Percentiles rank a stretch among this genome's conserved stretches.
Conservation (phyloP, 805 yeast species). For the Candida silvicultrix region DNA sequence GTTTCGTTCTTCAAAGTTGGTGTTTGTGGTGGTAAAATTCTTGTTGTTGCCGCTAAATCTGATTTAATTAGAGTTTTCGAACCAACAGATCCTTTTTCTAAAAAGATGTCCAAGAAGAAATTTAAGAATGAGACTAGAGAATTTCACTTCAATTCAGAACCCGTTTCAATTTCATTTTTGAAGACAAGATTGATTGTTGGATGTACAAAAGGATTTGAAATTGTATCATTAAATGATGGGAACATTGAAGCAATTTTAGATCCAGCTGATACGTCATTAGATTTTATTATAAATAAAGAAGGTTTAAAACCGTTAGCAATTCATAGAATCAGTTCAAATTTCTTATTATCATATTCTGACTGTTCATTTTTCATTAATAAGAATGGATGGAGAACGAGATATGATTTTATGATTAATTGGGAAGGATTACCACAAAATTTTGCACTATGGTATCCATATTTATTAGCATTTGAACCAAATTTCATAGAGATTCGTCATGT, state of each 20-base stretch:
- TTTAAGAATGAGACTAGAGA: constrained; percentile 67
- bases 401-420: constrained; percentile 94
- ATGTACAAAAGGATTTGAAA: constrained; percentile 94
- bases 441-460: constrained; percentile 90
- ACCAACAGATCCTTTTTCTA: constrained; percentile 70
- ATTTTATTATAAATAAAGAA: constrained; percentile 82
- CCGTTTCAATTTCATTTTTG: constrained; percentile 84
- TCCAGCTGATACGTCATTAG: constrained; percentile 97
- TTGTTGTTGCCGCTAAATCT: constrained; percentile 85
- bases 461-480: constrained; percentile 82
- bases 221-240: constrained; percentile 77
- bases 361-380: constrained; percentile 91
- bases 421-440: constrained; percentile 92
- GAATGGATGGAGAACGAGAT: constrained; percentile 94
- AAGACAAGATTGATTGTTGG: constrained; percentile 90
- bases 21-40: constrained; percentile 79
- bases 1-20: constrained; percentile 90
- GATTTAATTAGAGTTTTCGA: constrained; percentile 83
- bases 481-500: constrained; percentile 92
- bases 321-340: constrained; percentile 84
- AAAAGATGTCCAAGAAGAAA: constrained; percentile 59
- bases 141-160: constrained; percentile 79
- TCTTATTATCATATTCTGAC: constrained; percentile 82
- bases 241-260: constrained; percentile 86
- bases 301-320: constrained; percentile 85